phyloP scores from a whole-genome alignment of 495 filamentous ascomycete species.

The Penicillium malachiteum region DNA sequence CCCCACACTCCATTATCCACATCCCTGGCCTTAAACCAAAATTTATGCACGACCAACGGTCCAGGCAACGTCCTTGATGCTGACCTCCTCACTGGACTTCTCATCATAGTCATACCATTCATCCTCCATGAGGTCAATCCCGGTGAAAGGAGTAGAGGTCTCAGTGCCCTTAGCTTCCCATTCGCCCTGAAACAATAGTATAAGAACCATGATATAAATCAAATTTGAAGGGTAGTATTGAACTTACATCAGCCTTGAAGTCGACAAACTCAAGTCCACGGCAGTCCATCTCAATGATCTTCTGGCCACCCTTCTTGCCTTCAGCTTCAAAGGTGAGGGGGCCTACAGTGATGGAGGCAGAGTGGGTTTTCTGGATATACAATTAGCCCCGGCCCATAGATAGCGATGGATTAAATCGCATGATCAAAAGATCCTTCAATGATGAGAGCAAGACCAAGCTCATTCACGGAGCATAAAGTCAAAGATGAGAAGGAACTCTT shows the following conservation, averaged over 20 bases:
- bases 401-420: too few species aligned
- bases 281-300: constrained; percentile 88
- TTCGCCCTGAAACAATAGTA: constrained; percentile 59
- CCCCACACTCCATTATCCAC: background rate
- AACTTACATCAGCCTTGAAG: constrained; percentile 78
- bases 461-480: background rate
- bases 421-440: too few species aligned
- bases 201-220: background rate
- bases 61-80: constrained; percentile 91
- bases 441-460: too few species aligned
- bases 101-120: constrained; percentile 93
- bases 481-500: constrained; percentile 9
- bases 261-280: constrained; percentile 88
- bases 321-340: constrained; percentile 65
- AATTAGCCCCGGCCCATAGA: background rate
- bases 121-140: constrained; percentile 78
- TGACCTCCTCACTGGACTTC: constrained; percentile 75
- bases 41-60: constrained; percentile 57
- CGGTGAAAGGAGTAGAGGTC: constrained; percentile 72
- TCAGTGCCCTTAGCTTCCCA: constrained; percentile 84
- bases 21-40: background rate
- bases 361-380: constrained; percentile 55
- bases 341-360: constrained; percentile 66
- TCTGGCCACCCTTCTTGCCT: constrained; percentile 65
- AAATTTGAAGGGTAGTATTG: background rate